Conservation (phyloP, 2,329 filamentous ascomycete species). For the Reticulascus tulasneorum region DNA sequence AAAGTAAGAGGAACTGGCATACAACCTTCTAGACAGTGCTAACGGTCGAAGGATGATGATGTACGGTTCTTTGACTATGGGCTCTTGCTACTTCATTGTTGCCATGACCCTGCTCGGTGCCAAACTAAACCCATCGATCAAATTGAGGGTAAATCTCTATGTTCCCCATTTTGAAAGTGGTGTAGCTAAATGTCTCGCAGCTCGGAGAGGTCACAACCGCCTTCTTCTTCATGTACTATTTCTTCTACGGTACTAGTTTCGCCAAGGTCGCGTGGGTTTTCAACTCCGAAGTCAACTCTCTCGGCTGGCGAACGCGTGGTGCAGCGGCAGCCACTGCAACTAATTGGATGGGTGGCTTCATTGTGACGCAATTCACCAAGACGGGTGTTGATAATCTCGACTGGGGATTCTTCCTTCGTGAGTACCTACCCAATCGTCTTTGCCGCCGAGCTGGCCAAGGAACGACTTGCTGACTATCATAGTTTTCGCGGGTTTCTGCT, state of each 20-base stretch:
- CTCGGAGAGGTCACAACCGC: constrained; percentile 34
- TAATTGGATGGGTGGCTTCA: constrained; percentile 40
- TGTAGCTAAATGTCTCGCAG: constrained; percentile 17
- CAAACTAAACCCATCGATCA: constrained; percentile 23
- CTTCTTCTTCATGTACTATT: constrained; percentile 40
- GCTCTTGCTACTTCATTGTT: constrained; percentile 32
- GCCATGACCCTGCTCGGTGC: constrained; percentile 28
- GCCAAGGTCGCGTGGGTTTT: constrained; percentile 38
- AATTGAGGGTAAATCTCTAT: too few species aligned
- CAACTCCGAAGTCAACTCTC: constrained; percentile 36
- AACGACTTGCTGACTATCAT: not conserved
- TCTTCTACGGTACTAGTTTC: constrained; percentile 36
- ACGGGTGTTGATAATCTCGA: constrained; percentile 33
- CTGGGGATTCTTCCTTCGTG: constrained; percentile 40
- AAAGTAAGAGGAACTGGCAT: constrained; percentile 24
- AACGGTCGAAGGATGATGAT: constrained; percentile 34
- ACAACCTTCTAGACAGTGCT: too few species aligned
- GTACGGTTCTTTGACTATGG: constrained; percentile 30
- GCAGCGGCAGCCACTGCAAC: constrained; percentile 40
- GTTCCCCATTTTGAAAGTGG: not conserved
- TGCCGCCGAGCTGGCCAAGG: not conserved
- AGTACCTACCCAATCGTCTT: too few species aligned
- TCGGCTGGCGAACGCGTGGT: constrained; percentile 36
- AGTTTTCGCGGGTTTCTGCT: constrained; percentile 29
- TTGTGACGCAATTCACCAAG: constrained; percentile 41